A percentile compares a stretch with the other conserved stretches of the same genome.
phyloP scores from a whole-genome alignment of 768 basidiomycete genomes.

The Calocera cornea region DNA sequence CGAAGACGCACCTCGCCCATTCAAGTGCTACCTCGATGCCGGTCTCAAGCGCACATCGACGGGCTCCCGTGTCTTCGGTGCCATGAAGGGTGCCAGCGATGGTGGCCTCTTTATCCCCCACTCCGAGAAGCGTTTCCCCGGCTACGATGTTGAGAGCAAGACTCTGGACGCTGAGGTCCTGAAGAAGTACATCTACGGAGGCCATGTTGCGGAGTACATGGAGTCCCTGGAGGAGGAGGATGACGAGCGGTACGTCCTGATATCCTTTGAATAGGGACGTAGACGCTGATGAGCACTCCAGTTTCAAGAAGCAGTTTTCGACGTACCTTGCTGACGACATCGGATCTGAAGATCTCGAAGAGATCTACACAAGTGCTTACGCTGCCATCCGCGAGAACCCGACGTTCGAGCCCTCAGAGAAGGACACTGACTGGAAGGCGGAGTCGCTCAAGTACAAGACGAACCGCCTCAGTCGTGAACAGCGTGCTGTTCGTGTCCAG shows the following conservation, averaged over 20 bases:
- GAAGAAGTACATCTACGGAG: constrained; percentile 95
- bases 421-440: constrained; percentile 81
- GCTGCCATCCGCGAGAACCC: constrained; percentile 95
- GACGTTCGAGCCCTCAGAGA: constrained; percentile 74
- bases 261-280: constrained; percentile 11
- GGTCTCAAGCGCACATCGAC: constrained; percentile 96
- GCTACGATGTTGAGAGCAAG: constrained; percentile 87
- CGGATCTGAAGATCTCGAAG: constrained; percentile 93
- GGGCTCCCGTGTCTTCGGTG: constrained; percentile 93
- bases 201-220: constrained; percentile 99
- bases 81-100: constrained; percentile 95
- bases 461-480: constrained; percentile 52
- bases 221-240: constrained; percentile 98
- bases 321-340: constrained; percentile 90
- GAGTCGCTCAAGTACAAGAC: constrained; percentile 62
- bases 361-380: constrained; percentile 85
- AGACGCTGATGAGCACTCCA: constrained; percentile 22
- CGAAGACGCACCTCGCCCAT: constrained; percentile 93
- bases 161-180: constrained; percentile 84
- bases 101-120: constrained; percentile 98
- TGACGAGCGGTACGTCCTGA: constrained; percentile 62
- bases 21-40: constrained; percentile 97
- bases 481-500: constrained; percentile 70
- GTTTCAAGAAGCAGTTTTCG: constrained; percentile 96
- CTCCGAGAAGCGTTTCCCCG: constrained; percentile 95